Evolutionary conservation across 2,329 filamentous ascomycete species (phyloP).

Genomic region (Fusarium sp.): DNA sequence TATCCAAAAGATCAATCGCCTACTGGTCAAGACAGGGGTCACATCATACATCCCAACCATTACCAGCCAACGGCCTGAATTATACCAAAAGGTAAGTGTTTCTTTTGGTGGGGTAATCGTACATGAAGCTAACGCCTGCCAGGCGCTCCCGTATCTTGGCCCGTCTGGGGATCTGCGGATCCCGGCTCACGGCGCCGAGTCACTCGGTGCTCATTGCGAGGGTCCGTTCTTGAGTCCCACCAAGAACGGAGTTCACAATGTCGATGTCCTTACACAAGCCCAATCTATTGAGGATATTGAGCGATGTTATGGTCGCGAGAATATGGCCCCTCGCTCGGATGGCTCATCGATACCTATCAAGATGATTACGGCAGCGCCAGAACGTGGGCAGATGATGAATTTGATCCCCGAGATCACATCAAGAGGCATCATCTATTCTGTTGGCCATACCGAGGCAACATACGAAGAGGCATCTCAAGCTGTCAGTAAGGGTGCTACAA

Average conservation of each 20-base stretch:
- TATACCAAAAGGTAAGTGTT: constrained; percentile 77
- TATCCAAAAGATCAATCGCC: constrained; percentile 77
- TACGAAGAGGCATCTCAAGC: constrained; percentile 83
- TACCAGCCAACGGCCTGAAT: constrained; percentile 81
- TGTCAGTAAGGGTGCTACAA: constrained; percentile 80
- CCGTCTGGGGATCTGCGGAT: constrained; percentile 73
- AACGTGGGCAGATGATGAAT: constrained; percentile 76
- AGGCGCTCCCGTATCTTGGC: constrained; percentile 80
- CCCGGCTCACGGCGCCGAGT: constrained; percentile 81
- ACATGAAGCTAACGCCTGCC: constrained; percentile 41
- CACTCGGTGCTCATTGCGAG: constrained; percentile 90
- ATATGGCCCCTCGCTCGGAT: constrained; percentile 63
- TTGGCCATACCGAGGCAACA: constrained; percentile 88
- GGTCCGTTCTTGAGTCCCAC: constrained; percentile 86
- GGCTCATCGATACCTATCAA: constrained; percentile 67
- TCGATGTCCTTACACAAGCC: constrained; percentile 75
- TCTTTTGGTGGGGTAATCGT: constrained; percentile 27
- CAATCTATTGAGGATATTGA: constrained; percentile 74
- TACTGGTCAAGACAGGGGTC: constrained; percentile 82
- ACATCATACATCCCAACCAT: constrained; percentile 90
- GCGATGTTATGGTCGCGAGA: constrained; percentile 77
- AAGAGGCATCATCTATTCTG: constrained; percentile 79
- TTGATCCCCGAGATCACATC: constrained; percentile 75
- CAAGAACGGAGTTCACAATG: constrained; percentile 89
- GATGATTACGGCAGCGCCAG: constrained; percentile 89